Conservation (phyloP, 148 eudicot species). For the Persicaria maculosa region DNA sequence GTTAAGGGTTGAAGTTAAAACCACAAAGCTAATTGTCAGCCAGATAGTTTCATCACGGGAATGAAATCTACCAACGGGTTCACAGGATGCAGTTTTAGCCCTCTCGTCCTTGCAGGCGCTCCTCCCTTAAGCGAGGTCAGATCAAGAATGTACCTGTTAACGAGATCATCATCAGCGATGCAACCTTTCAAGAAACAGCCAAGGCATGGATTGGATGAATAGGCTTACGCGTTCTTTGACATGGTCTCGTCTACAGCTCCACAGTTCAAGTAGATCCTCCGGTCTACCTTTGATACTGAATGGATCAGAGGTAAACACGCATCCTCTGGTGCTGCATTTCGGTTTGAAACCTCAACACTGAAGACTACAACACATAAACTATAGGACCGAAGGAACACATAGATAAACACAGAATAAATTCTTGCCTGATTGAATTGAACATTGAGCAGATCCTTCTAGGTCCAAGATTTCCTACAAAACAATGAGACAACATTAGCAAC, state of each 20-base stretch:
- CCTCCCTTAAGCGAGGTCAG: constrained; percentile 47
- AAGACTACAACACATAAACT: no score
- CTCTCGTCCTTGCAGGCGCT: constrained; percentile 48
- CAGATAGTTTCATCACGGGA: constrained; percentile 1
- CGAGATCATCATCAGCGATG: not conserved
- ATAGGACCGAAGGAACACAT: not conserved
- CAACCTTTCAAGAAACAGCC: not conserved
- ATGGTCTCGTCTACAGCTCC: constrained; percentile 23
- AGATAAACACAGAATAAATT: not conserved
- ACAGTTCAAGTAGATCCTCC: constrained; percentile 43
- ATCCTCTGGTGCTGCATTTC: constrained; percentile 28
- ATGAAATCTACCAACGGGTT: constrained; percentile 13
- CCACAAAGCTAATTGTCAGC: not conserved
- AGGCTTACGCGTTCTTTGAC: constrained; percentile 34
- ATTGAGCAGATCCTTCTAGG: constrained; percentile 28
- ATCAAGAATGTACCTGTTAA: constrained; percentile 40
- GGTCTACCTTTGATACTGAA: constrained; percentile 47
- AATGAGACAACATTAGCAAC: not conserved
- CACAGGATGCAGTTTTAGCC: constrained; percentile 22
- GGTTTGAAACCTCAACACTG: not conserved
- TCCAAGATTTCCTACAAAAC: constrained; percentile 57
- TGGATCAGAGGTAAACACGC: constrained; percentile 36
- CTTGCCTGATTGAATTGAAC: constrained; percentile 36
- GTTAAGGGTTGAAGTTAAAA: not conserved
- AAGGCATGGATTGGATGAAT: not conserved